A percentile compares a stretch with the other conserved stretches of the same genome.
phyloP scores from a whole-genome alignment of 805 yeast genomes.

The Ogataea ramenticola region DNA sequence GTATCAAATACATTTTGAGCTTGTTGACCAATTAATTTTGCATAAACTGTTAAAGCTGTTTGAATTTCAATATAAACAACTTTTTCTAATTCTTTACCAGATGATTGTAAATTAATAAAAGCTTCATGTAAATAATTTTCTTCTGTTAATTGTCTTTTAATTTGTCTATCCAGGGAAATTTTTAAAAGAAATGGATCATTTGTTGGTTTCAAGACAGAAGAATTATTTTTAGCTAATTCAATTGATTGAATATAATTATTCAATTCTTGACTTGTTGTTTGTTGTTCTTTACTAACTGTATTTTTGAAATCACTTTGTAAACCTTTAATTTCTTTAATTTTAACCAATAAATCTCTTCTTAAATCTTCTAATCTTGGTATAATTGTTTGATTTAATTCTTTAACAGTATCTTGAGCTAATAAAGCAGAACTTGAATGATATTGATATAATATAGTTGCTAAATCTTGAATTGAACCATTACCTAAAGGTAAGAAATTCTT shows the following conservation, averaged over 20 bases:
- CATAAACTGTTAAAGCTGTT: constrained; percentile 66
- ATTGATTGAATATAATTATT: constrained; percentile 50
- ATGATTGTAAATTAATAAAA: constrained; percentile 73
- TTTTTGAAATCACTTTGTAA: constrained; percentile 81
- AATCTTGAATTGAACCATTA: constrained; percentile 72
- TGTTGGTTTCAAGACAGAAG: constrained; percentile 38
- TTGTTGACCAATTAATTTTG: constrained; percentile 64
- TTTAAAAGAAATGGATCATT: constrained; percentile 82
- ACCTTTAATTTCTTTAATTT: constrained; percentile 80
- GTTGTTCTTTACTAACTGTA: constrained; percentile 61
- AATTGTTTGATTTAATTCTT: constrained; percentile 52
- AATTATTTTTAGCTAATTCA: constrained; percentile 49
- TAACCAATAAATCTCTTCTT: constrained; percentile 68
- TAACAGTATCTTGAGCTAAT: constrained; percentile 49
- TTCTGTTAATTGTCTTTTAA: constrained; percentile 70
- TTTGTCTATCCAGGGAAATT: constrained; percentile 63
- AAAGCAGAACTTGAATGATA: constrained; percentile 52
- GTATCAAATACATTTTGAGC: constrained; percentile 64
- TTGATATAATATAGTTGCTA: constrained; percentile 57
- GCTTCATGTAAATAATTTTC: constrained; percentile 89
- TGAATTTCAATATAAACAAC: constrained; percentile 85
- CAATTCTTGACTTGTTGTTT: constrained; percentile 53
- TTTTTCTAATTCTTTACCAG: constrained; percentile 83
- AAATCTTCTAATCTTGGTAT: constrained; percentile 64
- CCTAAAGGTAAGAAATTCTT: constrained; percentile 71